Conservation (phyloP, 1,139 yeast species). For the Kodamaea fungicola region DNA sequence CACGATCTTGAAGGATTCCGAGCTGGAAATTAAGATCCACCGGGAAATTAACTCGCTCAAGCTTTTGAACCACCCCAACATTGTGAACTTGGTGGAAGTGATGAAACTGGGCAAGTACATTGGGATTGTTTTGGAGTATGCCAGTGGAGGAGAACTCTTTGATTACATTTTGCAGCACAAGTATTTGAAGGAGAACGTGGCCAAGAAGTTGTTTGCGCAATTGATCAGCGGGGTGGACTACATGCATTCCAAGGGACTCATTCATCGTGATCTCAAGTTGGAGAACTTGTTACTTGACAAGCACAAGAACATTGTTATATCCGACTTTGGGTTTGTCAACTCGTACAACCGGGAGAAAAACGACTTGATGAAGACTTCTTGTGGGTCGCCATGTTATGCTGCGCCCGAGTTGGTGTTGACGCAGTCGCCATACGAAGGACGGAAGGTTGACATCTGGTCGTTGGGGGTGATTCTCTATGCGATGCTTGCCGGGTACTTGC, state of each 20-base stretch:
- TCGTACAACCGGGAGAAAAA: conserved; percentile 62
- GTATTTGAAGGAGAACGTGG: conserved; percentile 78
- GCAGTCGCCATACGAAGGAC: conserved; percentile 85
- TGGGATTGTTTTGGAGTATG: conserved; percentile 94
- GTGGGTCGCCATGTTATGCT: conserved; percentile 98
- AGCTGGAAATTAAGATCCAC: conserved; percentile 82
- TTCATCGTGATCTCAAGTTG: conserved; percentile 76
- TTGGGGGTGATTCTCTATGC: conserved; percentile 94
- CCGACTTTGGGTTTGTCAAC: conserved; percentile 91
- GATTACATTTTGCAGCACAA: conserved; percentile 88
- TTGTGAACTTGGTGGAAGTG: conserved; percentile 87
- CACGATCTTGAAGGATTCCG: conserved; percentile 76
- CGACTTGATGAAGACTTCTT: conserved; percentile 90
- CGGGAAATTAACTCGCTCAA: conserved; percentile 91
- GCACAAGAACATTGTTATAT: conserved; percentile 73
- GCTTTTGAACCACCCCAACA: conserved; percentile 86
- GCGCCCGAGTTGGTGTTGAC: conserved; percentile 95
- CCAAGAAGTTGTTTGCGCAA: conserved; percentile 88
- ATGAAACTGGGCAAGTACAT: conserved; percentile 91
- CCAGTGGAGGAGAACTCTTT: conserved; percentile 95
- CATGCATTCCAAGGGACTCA: conserved; percentile 78
- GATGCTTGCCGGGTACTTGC: conserved; percentile 95
- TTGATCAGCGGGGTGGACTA: conserved; percentile 91
- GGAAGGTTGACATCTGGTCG: conserved; percentile 95
- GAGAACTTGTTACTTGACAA: conserved; percentile 72